Evolutionary conservation across 306 rosid genomes (phyloP), one percentile per base, ranked within the genome.

Genomic region (Quercus cerris): DNA sequence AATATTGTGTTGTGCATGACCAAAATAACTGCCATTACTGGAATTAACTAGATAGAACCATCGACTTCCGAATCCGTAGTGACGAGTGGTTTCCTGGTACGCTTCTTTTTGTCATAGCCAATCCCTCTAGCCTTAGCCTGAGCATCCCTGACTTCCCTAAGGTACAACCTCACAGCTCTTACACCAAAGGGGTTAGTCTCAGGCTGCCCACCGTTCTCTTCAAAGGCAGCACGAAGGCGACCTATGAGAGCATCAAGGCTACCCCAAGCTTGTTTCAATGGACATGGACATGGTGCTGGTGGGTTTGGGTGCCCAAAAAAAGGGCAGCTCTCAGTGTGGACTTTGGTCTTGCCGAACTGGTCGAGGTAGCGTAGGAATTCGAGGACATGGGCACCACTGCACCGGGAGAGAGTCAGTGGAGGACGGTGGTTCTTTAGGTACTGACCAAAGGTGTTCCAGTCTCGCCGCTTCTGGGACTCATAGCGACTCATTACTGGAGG

Each of bases 401-500:
- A 92, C 64, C 92, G 90, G 0, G 94, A 87, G 1, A 94, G 91
- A 15, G 87, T 63, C 18, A 94, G 79, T 1, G 98, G 94, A 0
- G 98, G 98, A 66, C 94, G 87, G 64, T 92, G 98, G 75, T 94
- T 94, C 81, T 88, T 92, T 35, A 94, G 81, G 79, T 94, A 94
- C 82, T 94, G 98, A 27, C 97, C 97, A 73, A 94, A 94, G 10
- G 98, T 90, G 89, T 87, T 91, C 97, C 97, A 92, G 85, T 92
- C 97, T 14, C 97, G 85, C 73, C 93, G 84, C 88, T 94, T 92
- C 72, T 92, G 98, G 3, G 97, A 91, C 80, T 94, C 97, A 55
- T 92, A 92, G 20, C 94, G 82, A 77, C 93, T 94, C 46, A 88
- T 86, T 38, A 61, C 46, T 4, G 82, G 35, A 1, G 35, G 66